phyloP scores from a whole-genome alignment of 345 rosid genomes.

The Carallia brachiata region DNA sequence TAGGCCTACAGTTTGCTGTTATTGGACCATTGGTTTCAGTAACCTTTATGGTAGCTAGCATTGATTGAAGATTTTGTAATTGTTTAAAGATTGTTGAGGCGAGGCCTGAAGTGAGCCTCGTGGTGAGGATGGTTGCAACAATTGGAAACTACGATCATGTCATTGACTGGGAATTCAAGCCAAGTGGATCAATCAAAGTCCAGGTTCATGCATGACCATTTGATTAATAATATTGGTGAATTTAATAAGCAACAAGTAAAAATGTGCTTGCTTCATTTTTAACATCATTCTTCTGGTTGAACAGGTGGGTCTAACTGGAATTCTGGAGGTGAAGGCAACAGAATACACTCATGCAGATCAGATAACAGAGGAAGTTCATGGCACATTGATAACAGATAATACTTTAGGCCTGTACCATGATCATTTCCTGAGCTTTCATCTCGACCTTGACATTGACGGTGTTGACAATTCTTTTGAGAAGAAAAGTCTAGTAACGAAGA shows the following conservation, averaged over 20 bases:
- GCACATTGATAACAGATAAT: slow-evolving; percentile 46
- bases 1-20: too few relatives aligned
- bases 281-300: not conserved
- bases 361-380: slow-evolving; percentile 35
- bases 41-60: too few relatives aligned
- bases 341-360: slow-evolving; percentile 28
- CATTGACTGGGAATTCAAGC: slow-evolving; percentile 5
- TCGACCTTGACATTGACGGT: slow-evolving; percentile 55
- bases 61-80: not conserved
- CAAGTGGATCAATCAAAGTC: slow-evolving; percentile 38
- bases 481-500: slow-evolving; percentile 30
- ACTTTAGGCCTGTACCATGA: slow-evolving; percentile 42
- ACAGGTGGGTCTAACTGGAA: slow-evolving; percentile 50
- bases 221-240: not conserved
- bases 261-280: too few relatives aligned
- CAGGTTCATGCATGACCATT: not conserved
- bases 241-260: too few relatives aligned
- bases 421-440: slow-evolving; percentile 44
- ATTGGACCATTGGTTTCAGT: too few relatives aligned
- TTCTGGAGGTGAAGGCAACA: slow-evolving; percentile 36
- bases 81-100: slow-evolving; percentile 41
- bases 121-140: slow-evolving; percentile 45
- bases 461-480: slow-evolving; percentile 39
- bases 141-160: slow-evolving; percentile 1
- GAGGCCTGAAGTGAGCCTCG: slow-evolving; percentile 46